Evolutionary conservation across 176 grass and related monocot species (phyloP).

Genomic region (Eragrostis nindensis): DNA sequence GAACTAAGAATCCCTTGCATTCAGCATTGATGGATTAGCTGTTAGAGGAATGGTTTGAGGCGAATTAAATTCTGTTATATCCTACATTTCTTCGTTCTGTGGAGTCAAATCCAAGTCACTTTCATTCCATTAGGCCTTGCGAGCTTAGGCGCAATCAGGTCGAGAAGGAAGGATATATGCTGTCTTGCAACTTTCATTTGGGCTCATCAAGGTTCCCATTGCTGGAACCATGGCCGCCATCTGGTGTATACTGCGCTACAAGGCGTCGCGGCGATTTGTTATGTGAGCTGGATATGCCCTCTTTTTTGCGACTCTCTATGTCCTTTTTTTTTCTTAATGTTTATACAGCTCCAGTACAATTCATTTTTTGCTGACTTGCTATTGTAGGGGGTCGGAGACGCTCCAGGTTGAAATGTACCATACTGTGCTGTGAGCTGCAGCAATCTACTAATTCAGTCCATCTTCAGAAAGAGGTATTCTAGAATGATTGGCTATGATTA

Average conservation of each 20-base stretch:
- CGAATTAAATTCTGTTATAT: no score
- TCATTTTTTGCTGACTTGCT: slow-evolving; percentile 5
- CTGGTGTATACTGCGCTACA: slow-evolving; percentile 5
- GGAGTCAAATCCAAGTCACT: no score
- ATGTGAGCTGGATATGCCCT: slow-evolving; percentile 24
- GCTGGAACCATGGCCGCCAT: slow-evolving; percentile 31
- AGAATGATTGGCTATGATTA: background rate
- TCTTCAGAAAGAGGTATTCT: slow-evolving; percentile 39
- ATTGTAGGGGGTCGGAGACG: slow-evolving; percentile 12
- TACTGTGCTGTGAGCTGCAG: slow-evolving; percentile 21
- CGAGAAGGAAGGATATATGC: slow-evolving; percentile 25
- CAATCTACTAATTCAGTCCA: slow-evolving; percentile 16
- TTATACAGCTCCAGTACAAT: background rate
- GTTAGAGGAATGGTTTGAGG: no score
- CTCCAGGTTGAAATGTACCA: slow-evolving; percentile 6
- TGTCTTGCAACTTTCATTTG: slow-evolving; percentile 25
- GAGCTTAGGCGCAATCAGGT: background rate
- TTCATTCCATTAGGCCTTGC: background rate
- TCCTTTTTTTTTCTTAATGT: background rate
- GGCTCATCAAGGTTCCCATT: slow-evolving; percentile 15
- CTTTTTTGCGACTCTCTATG: background rate
- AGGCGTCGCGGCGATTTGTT: slow-evolving; percentile 1
- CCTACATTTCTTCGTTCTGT: no score
- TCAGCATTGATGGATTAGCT: no score
- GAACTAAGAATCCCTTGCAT: no score